These are phyloP conservation scores for Colletotrichum gloeosporioides DNA, from an alignment of 2,329 filamentous ascomycete genomes.

Conservation along the genomic window DNA sequence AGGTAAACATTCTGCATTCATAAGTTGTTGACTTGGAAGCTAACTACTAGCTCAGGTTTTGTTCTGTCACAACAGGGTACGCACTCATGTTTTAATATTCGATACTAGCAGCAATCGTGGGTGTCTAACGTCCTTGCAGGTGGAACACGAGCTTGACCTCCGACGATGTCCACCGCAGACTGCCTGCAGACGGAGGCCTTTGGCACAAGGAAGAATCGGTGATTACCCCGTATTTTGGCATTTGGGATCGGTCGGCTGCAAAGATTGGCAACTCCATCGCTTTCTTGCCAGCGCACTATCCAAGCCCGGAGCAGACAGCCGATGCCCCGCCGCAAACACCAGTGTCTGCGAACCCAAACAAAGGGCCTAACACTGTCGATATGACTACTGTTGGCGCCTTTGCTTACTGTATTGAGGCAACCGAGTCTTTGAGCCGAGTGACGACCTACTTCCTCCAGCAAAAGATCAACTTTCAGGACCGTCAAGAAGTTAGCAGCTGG, in stretches of 20 bases:
- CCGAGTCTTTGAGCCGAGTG: conserved; percentile 49
- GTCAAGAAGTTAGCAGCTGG: conserved; percentile 47
- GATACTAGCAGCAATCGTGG: too few relatives aligned
- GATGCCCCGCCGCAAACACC: conserved; percentile 19
- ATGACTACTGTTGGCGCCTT: conserved; percentile 49
- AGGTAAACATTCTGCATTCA: conserved; percentile 22
- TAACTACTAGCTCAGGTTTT: conserved; percentile 17
- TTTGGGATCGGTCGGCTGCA: conserved; percentile 46
- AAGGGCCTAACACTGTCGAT: conserved; percentile 23
- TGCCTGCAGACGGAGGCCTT: conserved; percentile 42
- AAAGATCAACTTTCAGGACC: conserved; percentile 41
- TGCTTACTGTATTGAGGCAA: conserved; percentile 52
- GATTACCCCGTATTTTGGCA: conserved; percentile 47
- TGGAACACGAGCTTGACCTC: conserved; percentile 39
- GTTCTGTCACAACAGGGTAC: conserved; percentile 28
- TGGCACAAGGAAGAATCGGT: conserved; percentile 46
- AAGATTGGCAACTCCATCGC: conserved; percentile 44
- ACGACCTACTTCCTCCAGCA: conserved; percentile 51
- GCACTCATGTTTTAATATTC: rapidly evolving
- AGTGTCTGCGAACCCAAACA: background rate
- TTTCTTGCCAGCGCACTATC: conserved; percentile 38
- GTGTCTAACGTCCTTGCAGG: background rate
- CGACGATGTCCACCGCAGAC: conserved; percentile 32
- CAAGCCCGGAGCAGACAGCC: conserved; percentile 24
- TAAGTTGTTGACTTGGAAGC: background rate